Evolutionary conservation across 208 protist species (phyloP), one percentile per base, ranked within the genome.

Genomic region (Leishmania amazonensis): DNA sequence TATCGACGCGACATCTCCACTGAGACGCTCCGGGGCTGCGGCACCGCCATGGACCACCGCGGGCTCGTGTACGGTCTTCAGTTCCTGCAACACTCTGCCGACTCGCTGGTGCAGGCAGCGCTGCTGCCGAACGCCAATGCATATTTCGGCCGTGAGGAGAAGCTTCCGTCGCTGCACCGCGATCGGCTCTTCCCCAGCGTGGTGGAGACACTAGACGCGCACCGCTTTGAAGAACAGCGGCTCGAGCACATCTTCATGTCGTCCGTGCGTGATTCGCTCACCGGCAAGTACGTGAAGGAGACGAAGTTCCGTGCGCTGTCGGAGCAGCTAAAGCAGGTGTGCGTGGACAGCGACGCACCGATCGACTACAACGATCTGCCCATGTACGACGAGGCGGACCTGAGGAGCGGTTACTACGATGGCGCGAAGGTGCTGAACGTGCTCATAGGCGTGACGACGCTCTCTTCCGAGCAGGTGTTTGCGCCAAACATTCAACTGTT

Each of bases 51-150:
- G 75, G 92, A 90, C 60, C 93, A 96, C 83, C 90, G 91, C 17
- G 90, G 89, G 31, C 86, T 96, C 13, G 93, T 96, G n/a, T 96
- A 95, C 78, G 83, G 88, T 28, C 68, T 87, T n/a, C 91, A 95
- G 77, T 90, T 96, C 40, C 58, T 96, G 76, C 81, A 89, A 67
- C 72, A 86, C 47, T 85, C 87, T 4, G 87, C 89, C 0, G 77
- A 90, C 64, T 96, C 90, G 40, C 76, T 95, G n/a, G 90, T 94
- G 47, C 83, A 85, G 31, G 90, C 91, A 15, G 86, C 89, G 17
- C 85, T 95, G 51, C 76, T 91, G 49, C 78, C 90, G 6, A 35
- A 90, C 64, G 68, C 93, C 15, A 64, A 84, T 24, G 71, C 72
- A 35, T 82, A 90, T 35, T 77, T 94, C 70, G 87, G 85, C 17